phyloP scores from a whole-genome alignment of 179 eudicot species.

The Sideroxylon spinosum region DNA sequence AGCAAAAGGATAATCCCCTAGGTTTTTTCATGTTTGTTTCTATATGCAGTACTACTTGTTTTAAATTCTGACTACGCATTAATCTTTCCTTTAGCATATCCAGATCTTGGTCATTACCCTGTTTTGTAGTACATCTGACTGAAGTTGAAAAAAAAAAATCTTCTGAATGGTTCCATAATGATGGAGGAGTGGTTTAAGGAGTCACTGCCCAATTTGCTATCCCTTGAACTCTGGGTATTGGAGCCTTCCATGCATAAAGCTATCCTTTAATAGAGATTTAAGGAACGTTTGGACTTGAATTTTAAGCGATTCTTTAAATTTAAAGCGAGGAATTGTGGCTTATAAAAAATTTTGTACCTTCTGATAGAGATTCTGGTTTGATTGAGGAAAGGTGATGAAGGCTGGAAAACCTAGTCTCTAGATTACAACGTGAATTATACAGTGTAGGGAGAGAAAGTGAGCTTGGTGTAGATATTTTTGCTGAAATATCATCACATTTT shows the following conservation, averaged over 20 bases:
- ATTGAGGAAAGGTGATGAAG: background rate
- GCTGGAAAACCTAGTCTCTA: background rate
- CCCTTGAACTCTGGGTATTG: background rate
- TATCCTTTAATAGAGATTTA: background rate
- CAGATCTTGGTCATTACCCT: background rate
- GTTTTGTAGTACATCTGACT: background rate
- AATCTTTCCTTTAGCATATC: background rate
- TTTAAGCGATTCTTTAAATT: background rate
- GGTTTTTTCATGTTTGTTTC: background rate
- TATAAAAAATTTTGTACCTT: slow-evolving; percentile 3
- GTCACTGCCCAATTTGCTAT: background rate
- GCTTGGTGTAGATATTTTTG: background rate
- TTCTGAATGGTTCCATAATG: background rate
- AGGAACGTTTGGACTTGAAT: background rate
- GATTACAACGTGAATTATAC: background rate
- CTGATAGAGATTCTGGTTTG: background rate
- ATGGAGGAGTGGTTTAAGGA: background rate
- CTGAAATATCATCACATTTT: background rate
- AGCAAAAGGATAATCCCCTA: background rate
- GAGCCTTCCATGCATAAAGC: background rate
- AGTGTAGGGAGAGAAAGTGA: background rate
- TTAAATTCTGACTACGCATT: background rate
- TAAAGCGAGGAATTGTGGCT: background rate
- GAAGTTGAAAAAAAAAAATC: background rate
- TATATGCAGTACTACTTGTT: background rate